Base-by-base conservation (phyloP, 768 basidiomycete species). In the Psilocybe cyanescens region DNA sequence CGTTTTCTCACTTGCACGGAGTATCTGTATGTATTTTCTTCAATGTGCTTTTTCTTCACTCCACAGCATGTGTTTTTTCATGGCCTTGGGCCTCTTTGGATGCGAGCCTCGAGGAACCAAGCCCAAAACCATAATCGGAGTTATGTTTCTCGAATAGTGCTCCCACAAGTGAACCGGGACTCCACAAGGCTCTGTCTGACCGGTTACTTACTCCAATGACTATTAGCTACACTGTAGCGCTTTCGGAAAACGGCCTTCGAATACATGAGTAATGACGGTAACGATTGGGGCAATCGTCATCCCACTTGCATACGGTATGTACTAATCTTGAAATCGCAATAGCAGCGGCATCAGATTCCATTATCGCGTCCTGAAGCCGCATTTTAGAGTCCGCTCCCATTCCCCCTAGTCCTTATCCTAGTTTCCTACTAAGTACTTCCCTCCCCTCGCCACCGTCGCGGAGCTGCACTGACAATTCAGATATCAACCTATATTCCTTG, bases 1-100 rank as follows among this genome's bases (percentile, higher is more conserved):
- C 29, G 8, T 55, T 39, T 55, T 60, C 45, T 60, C 54, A 41
- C 53, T 60, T 60, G 59, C 47, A 55, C 59, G 59, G 59, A 60
- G 59, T 60, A 60, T 44, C 55, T 46, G 37, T 30, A 29, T 44
- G 33, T 17, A 31, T 31, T 17, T 31, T 31, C 33, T 53, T 17
- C 33, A 37, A 30, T 5, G 30, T 55, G 35, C 19, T 35, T 44
- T 19, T 39, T 24, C 16, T 8, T 24, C 19, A 7, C 35, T 55
- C 30, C 30, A 31, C 45, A 24, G n/a, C 58, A 59, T 53, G 51
- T 59, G 44, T 60, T 60, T 54, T n/a, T 47, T 7, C 7, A 51
- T 37, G 14, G 33, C 5, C 51, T 35, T 53, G 6, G 41, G 14
- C n/a, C n/a, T 44, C n/a, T 12, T n/a, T 44, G 41, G 41, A 16